phyloP scores from a whole-genome alignment of 495 filamentous ascomycete species.

The Diplogelasinospora grovesii region DNA sequence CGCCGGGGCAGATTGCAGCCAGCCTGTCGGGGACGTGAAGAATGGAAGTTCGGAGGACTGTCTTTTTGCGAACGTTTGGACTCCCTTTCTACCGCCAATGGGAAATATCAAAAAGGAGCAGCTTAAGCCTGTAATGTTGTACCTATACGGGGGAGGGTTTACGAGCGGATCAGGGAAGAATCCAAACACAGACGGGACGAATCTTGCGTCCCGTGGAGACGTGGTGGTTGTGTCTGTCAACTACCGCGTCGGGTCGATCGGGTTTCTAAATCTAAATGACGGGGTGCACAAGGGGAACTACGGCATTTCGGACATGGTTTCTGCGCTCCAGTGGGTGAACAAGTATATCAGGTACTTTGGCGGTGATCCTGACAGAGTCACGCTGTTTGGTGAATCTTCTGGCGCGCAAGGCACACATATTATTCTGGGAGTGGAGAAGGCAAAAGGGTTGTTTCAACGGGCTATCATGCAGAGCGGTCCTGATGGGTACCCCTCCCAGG shows the following conservation, averaged over 20 bases:
- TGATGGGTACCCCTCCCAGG: constrained; percentile 25
- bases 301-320: constrained; percentile 23
- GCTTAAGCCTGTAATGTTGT: constrained; percentile 33
- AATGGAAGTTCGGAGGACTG: constrained; percentile 31
- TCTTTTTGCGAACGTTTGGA: constrained; percentile 37
- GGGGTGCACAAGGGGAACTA: constrained; percentile 28
- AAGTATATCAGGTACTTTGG: constrained; percentile 59
- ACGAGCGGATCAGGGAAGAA: constrained; percentile 29
- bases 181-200: constrained; percentile 34
- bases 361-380: constrained; percentile 55
- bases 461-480: constrained; percentile 38
- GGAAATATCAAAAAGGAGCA: constrained; percentile 6
- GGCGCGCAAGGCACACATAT: constrained; percentile 27
- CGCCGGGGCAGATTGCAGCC: constrained; percentile 26
- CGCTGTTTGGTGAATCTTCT: constrained; percentile 54
- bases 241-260: constrained; percentile 22
- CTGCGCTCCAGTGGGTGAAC: constrained; percentile 55
- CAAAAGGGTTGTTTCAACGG: constrained; percentile 32
- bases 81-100: constrained; percentile 26
- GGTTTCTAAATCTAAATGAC: constrained; percentile 25
- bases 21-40: constrained; percentile 24
- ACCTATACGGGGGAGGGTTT: constrained; percentile 33
- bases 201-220: constrained; percentile 39
- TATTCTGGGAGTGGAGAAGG: constrained; percentile 31
- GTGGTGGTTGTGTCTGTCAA: constrained; percentile 37